phyloP scores from a whole-genome alignment of 2,329 filamentous ascomycete genomes.

The Eurotiales sp. region DNA sequence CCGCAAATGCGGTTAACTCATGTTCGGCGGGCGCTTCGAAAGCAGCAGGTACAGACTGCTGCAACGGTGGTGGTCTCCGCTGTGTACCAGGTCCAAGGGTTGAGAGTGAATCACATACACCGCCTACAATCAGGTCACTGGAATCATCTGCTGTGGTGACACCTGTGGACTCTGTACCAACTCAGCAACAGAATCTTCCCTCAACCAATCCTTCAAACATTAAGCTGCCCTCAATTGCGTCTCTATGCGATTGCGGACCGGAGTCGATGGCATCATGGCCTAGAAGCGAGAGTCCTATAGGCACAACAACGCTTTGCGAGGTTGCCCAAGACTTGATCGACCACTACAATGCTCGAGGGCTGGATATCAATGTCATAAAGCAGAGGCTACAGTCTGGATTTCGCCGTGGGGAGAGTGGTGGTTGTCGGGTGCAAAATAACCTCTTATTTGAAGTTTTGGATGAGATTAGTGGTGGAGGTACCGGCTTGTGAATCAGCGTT shows the following conservation, averaged over 20 bases:
- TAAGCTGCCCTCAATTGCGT: conserved; percentile 10
- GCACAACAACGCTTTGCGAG: conserved; percentile 36
- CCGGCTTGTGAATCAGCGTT: too few relatives aligned
- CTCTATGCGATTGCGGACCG: conserved; percentile 13
- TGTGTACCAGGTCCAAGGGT: not conserved
- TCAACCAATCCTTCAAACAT: not conserved
- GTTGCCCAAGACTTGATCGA: conserved; percentile 36
- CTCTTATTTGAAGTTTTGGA: conserved; percentile 40
- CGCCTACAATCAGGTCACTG: not conserved
- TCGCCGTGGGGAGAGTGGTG: conserved; percentile 25
- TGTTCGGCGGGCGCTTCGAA: not conserved
- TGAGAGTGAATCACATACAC: not conserved
- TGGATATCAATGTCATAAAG: conserved; percentile 35
- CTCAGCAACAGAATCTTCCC: not conserved
- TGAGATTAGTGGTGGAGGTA: conserved; percentile 30
- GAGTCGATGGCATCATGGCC: conserved; percentile 17
- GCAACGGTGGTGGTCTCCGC: too few relatives aligned
- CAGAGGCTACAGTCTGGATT: conserved; percentile 33
- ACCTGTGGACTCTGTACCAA: not conserved
- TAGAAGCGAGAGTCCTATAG: conserved; percentile 24
- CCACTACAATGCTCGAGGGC: conserved; percentile 34
- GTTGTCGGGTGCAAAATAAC: conserved; percentile 38
- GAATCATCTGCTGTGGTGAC: not conserved
- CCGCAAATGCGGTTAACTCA: not conserved
- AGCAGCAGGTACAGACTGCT: too few relatives aligned